Evolutionary conservation across 352 stramenopile genomes (phyloP).

Genomic region (Globisporangium nunn): DNA sequence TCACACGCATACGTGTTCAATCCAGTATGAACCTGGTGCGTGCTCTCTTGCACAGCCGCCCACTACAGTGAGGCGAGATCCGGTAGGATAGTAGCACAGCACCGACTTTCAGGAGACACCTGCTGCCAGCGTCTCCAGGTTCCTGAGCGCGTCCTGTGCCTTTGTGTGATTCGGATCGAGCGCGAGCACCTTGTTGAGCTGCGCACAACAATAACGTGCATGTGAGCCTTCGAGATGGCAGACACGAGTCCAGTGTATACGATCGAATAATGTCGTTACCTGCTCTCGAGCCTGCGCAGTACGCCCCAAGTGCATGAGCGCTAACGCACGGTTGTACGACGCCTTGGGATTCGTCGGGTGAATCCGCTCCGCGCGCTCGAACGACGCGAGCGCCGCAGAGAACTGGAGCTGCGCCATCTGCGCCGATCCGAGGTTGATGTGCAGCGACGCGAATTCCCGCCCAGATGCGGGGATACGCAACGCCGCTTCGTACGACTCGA

Average conservation of each 20-base stretch:
- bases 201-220: background rate
- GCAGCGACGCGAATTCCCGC: slow-evolving; percentile 49
- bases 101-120: background rate
- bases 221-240: no score
- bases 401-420: slow-evolving; percentile 32
- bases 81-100: no score
- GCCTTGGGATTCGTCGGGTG: slow-evolving; percentile 53
- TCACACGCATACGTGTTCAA: no score
- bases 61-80: no score
- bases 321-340: slow-evolving; percentile 47
- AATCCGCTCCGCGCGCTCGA: slow-evolving; percentile 35
- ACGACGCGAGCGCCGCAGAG: slow-evolving; percentile 26
- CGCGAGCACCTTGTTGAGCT: slow-evolving; percentile 28
- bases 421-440: slow-evolving; percentile 64
- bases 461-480: slow-evolving; percentile 22
- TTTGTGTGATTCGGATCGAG: slow-evolving; percentile 33
- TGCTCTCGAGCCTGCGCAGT: slow-evolving; percentile 20
- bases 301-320: slow-evolving; percentile 32
- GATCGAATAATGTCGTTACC: slow-evolving; percentile 15
- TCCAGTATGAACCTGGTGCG: no score
- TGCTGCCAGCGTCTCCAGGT: slow-evolving; percentile 7
- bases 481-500: slow-evolving; percentile 43
- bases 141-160: slow-evolving; percentile 21
- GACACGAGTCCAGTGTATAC: no score
- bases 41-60: no score